Conservation (phyloP, 495 filamentous ascomycete genomes). For the Xylaria nigripes region DNA sequence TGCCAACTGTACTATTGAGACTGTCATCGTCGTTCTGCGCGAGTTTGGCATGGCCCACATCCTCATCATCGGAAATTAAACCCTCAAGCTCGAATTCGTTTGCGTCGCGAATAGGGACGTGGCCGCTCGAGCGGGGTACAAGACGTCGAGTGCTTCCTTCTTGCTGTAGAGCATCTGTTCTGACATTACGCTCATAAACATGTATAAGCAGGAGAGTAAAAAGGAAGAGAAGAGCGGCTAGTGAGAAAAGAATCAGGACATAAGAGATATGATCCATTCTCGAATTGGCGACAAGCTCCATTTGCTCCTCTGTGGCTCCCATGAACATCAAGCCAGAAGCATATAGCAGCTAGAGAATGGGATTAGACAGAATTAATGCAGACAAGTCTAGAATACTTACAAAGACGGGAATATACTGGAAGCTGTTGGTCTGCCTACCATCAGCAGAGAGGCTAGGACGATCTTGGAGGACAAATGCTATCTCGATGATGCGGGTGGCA, state of each 20-base stretch:
- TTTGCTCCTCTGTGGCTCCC: slow-evolving; percentile 94
- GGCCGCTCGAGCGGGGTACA: slow-evolving; percentile 46
- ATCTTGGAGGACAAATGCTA: slow-evolving; percentile 79
- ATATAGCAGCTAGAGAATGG: slow-evolving; percentile 62
- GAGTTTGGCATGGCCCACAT: slow-evolving; percentile 27
- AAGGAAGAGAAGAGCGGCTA: slow-evolving; percentile 86
- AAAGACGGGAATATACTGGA: slow-evolving; percentile 86
- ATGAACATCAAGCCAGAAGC: slow-evolving; percentile 96
- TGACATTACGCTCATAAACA: slow-evolving; percentile 58
- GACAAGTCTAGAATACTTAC: slow-evolving; percentile 45
- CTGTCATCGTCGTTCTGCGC: slow-evolving; percentile 24
- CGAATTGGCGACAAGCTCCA: slow-evolving; percentile 61
- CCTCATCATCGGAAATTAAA: slow-evolving; percentile 78
- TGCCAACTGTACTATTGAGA: slow-evolving; percentile 31
- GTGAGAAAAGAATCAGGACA: slow-evolving; percentile 79
- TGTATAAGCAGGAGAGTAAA: slow-evolving; percentile 76
- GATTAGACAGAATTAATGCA: slow-evolving; percentile 2
- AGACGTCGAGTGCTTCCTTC: slow-evolving; percentile 21
- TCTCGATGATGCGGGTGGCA: slow-evolving; percentile 75
- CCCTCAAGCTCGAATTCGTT: slow-evolving; percentile 89
- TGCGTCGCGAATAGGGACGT: slow-evolving; percentile 57
- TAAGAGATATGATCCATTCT: slow-evolving; percentile 85
- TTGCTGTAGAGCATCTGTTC: slow-evolving; percentile 23
- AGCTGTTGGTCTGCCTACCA: slow-evolving; percentile 61
- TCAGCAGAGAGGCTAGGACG: slow-evolving; percentile 49